phyloP scores from a whole-genome alignment of 441 rosid species.

The Metrosideros polymorpha region DNA sequence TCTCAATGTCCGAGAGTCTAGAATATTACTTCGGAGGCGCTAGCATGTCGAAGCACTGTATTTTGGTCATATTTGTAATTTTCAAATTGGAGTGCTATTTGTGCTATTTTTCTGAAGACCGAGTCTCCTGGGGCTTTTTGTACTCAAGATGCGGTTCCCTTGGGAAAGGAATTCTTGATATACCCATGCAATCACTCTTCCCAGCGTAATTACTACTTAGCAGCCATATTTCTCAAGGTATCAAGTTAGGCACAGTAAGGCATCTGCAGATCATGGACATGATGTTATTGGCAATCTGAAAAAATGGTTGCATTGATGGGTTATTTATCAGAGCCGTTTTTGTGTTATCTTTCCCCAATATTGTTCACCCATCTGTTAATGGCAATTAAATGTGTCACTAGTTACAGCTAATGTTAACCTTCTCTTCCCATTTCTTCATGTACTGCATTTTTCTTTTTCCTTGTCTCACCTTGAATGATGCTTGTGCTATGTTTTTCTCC shows the following conservation, averaged over 20 bases:
- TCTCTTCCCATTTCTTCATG: not conserved
- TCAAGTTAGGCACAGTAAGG: not conserved
- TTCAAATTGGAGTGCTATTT: not conserved
- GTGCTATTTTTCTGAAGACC: not conserved
- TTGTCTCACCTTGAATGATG: not conserved
- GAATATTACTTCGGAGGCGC: not conserved
- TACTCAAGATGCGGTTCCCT: not conserved
- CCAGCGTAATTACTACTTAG: not conserved
- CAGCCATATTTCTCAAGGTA: not conserved
- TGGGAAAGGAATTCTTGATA: not conserved
- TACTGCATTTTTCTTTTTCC: not conserved
- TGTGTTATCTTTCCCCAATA: not conserved
- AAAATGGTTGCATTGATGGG: not conserved
- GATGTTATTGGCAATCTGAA: not conserved
- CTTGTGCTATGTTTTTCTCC: not conserved
- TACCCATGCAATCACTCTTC: not conserved
- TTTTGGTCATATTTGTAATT: not conserved
- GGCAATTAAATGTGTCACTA: not conserved
- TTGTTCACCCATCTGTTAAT: not conserved
- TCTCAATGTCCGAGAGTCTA: not conserved
- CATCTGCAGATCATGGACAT: not conserved
- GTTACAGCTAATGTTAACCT: not conserved
- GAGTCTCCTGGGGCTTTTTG: not conserved
- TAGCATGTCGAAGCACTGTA: not conserved
- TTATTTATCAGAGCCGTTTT: not conserved